phyloP scores from a whole-genome alignment of 1,284 basidiomycete genomes.

The Coriolopsis trogii region DNA sequence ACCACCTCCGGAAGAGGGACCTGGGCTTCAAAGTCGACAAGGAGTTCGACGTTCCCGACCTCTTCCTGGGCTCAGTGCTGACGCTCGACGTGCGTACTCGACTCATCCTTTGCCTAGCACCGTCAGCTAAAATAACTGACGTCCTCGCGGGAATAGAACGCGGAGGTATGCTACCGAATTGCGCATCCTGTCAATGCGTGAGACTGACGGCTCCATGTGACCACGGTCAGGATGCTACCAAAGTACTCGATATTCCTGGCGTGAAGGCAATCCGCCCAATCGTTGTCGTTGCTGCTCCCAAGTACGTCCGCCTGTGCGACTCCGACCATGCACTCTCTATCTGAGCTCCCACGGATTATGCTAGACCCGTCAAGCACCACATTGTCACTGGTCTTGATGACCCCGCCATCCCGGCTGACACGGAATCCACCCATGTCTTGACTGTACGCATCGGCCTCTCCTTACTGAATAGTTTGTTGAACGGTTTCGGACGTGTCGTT shows the following conservation, averaged over 20 bases:
- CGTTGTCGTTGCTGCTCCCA: conserved; percentile 28
- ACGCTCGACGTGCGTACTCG: conserved; percentile 34
- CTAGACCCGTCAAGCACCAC: conserved; percentile 34
- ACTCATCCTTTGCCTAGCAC: neutral
- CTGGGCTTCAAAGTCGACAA: conserved; percentile 41
- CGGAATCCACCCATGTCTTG: conserved; percentile 38
- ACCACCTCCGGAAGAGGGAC: conserved; percentile 37
- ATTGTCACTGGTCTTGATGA: conserved; percentile 37
- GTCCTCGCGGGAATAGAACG: conserved; percentile 1
- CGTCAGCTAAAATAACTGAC: neutral
- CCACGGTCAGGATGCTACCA: conserved; percentile 26
- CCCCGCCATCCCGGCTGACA: conserved; percentile 36
- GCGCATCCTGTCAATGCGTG: neutral
- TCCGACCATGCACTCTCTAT: too few species aligned
- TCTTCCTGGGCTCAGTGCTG: conserved; percentile 49
- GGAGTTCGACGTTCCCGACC: conserved; percentile 43
- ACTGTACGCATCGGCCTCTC: conserved; percentile 28
- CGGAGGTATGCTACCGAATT: conserved; percentile 7
- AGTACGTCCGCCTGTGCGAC: conserved; percentile 19
- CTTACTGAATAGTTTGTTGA: too few species aligned
- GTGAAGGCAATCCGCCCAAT: conserved; percentile 37
- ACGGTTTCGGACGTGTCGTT: too few species aligned
- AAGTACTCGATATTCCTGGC: conserved; percentile 29
- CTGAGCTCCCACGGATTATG: too few species aligned
- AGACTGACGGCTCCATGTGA: neutral